Evolutionary conservation across 495 filamentous ascomycete genomes (phyloP).

Genomic region (Emericellopsis terricola): DNA sequence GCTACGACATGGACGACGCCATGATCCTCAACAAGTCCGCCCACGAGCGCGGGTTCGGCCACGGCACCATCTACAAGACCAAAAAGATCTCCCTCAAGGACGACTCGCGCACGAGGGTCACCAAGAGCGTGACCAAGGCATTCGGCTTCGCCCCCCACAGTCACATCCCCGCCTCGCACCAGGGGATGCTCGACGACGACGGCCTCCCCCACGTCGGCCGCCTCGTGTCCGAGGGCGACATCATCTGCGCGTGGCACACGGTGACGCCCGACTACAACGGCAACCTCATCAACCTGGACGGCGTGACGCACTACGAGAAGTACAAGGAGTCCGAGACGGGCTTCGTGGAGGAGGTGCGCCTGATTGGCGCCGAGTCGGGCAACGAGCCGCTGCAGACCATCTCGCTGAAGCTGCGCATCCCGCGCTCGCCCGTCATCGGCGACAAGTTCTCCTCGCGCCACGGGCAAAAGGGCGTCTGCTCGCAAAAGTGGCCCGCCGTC

Average conservation of each 20-base stretch:
- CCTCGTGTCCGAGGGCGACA: constrained; percentile 57
- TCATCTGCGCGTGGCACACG: constrained; percentile 77
- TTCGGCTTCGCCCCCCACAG: constrained; percentile 73
- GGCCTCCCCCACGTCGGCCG: constrained; percentile 68
- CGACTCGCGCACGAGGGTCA: constrained; percentile 35
- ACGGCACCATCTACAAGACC: constrained; percentile 95
- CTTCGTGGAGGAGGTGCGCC: constrained; percentile 81
- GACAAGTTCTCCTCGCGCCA: constrained; percentile 98
- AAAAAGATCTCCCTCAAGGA: constrained; percentile 74
- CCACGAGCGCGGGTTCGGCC: constrained; percentile 90
- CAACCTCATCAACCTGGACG: constrained; percentile 62
- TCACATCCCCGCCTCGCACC: constrained; percentile 40
- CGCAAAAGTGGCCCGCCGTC: constrained; percentile 84
- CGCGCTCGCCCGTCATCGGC: constrained; percentile 80
- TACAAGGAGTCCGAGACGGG: constrained; percentile 82
- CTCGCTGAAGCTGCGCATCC: constrained; percentile 83
- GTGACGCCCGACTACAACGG: constrained; percentile 60
- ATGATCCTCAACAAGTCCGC: constrained; percentile 99
- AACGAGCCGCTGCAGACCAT: constrained; percentile 68
- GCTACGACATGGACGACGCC: constrained; percentile 99
- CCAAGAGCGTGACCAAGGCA: constrained; percentile 44
- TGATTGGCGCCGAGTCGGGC: constrained; percentile 69
- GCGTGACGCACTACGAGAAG: constrained; percentile 61
- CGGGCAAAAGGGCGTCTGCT: constrained; percentile 93
- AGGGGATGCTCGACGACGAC: constrained; percentile 60